A percentile compares a stretch with the other conserved stretches of the same genome.
Evolutionary conservation across 2,329 filamentous ascomycete genomes (phyloP).

Genomic region (Verticillium dahliae): DNA sequence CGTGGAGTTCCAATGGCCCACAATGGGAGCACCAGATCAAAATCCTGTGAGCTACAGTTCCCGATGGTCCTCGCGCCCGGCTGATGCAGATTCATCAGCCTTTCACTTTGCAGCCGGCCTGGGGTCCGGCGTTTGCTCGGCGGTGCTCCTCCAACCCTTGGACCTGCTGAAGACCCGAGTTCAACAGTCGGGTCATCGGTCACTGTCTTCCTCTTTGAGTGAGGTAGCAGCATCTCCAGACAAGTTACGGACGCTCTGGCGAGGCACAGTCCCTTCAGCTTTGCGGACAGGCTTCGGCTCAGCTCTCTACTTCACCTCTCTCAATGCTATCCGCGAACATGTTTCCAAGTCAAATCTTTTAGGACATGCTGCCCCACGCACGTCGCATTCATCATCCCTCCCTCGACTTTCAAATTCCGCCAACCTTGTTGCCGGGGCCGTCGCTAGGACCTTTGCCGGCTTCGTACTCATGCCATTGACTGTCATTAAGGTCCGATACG

Average conservation of each 20-base stretch:
- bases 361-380: conserved; percentile 10
- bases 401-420: conserved; percentile 77
- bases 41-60: not conserved
- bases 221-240: conserved; percentile 60
- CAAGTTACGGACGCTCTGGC: conserved; percentile 70
- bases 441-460: conserved; percentile 78
- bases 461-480: conserved; percentile 94
- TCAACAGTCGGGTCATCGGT: conserved; percentile 72
- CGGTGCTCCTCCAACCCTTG: conserved; percentile 86
- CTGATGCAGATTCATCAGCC: conserved; percentile 31
- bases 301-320: conserved; percentile 85
- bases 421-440: conserved; percentile 79
- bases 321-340: conserved; percentile 75
- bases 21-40: not conserved
- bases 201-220: conserved; percentile 62
- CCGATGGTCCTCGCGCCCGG: not conserved
- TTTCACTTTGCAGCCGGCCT: conserved; percentile 89
- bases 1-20: not conserved
- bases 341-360: conserved; percentile 27
- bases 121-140: conserved; percentile 78
- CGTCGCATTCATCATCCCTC: conserved; percentile 58
- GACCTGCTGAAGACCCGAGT: conserved; percentile 95
- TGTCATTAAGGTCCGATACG: conserved; percentile 93
- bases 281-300: conserved; percentile 88
- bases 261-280: conserved; percentile 87